phyloP scores from a whole-genome alignment of 768 basidiomycete species.

The Tremella yokohamensis region DNA sequence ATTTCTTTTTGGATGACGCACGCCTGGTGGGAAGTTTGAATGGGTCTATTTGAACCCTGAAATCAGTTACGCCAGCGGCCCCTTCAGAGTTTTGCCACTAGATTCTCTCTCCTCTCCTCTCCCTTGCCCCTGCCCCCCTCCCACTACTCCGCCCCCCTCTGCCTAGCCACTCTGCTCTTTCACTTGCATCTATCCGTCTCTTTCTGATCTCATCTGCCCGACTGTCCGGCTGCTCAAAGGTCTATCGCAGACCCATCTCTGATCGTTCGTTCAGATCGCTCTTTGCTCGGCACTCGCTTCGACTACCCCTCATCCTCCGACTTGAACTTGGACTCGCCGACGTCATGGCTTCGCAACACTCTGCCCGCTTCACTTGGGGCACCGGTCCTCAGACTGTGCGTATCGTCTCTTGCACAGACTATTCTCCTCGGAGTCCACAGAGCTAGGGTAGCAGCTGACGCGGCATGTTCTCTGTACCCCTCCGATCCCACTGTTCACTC shows the following conservation, averaged over 20 bases:
- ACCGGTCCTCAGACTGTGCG: conserved; percentile 39
- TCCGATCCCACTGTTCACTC: not conserved
- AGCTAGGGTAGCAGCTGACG: not conserved
- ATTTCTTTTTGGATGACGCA: not conserved
- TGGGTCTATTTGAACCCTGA: not conserved
- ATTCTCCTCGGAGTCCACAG: not conserved
- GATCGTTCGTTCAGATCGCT: not conserved
- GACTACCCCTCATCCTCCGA: not conserved
- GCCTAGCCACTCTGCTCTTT: not conserved
- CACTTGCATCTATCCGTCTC: not conserved
- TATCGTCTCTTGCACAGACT: not conserved
- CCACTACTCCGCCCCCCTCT: not conserved
- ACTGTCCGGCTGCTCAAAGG: not conserved
- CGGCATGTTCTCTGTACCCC: not conserved
- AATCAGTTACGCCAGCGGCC: not conserved
- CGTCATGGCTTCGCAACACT: conserved; percentile 15
- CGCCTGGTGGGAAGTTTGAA: not conserved
- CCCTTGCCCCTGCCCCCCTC: too few relatives aligned
- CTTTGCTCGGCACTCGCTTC: not conserved
- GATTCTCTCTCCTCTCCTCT: not conserved
- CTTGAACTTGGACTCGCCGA: not conserved
- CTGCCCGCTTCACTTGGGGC: conserved; percentile 42
- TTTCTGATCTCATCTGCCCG: not conserved
- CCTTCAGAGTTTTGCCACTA: not conserved
- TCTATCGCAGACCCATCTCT: conserved; percentile 2